Evolutionary conservation across 306 rosid genomes (phyloP).

Genomic region (Potentilla sterilis): DNA sequence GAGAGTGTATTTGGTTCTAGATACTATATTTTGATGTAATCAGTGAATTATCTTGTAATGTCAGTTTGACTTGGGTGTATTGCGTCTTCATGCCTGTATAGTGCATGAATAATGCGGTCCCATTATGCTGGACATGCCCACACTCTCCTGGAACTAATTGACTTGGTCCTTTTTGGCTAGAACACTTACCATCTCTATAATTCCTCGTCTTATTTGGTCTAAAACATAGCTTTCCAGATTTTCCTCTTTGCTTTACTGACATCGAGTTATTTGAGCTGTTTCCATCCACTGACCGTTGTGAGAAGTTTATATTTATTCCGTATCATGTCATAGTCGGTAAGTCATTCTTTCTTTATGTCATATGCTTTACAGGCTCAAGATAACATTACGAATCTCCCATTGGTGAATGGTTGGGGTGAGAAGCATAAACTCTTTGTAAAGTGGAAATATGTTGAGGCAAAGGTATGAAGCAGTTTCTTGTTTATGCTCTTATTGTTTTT

Average conservation of each 20-base stretch:
- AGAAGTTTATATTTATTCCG: not conserved
- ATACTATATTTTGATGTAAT: not conserved
- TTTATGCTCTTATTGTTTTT: not conserved
- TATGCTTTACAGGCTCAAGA: conserved; percentile 80
- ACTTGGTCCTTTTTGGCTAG: not conserved
- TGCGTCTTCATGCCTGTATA: not conserved
- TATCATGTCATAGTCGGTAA: not conserved
- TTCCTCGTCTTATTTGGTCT: not conserved
- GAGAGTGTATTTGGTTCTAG: conserved; percentile 13
- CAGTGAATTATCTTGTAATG: not conserved
- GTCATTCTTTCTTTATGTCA: conserved; percentile 13
- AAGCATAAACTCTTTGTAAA: conserved; percentile 76
- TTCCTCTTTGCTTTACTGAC: not conserved
- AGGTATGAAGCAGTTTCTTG: conserved; percentile 45
- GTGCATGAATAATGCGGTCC: not conserved
- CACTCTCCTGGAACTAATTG: not conserved
- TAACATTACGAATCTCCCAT: conserved; percentile 88
- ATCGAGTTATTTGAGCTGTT: conserved; percentile 1
- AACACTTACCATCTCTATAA: not conserved
- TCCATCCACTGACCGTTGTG: not conserved
- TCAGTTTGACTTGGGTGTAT: not conserved
- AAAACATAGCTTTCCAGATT: not conserved
- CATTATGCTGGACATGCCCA: not conserved
- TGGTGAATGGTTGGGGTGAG: conserved; percentile 96
- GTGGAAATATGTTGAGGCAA: conserved; percentile 89